Base-by-base conservation (phyloP, 768 basidiomycete species). In the Kwoniella mangroviensis region DNA sequence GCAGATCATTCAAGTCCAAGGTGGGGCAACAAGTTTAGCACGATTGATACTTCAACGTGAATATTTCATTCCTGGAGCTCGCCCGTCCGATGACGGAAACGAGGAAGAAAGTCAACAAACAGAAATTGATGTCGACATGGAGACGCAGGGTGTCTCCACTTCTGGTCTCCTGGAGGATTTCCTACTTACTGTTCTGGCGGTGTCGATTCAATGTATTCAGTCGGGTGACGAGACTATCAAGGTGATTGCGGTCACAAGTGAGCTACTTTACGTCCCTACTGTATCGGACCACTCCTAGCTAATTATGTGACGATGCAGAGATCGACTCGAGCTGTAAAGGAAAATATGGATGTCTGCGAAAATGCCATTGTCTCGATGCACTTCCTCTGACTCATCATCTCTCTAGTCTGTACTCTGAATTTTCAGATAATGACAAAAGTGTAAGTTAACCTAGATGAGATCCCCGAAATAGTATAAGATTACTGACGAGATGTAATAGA, bases 1-100 rank as follows among this genome's bases (percentile, higher is more conserved):
- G 15, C 10, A 2, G 3, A 17, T 68, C 9, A 11, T 43, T 1
- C 26, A 26, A 2, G 40, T 60, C 9, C 34, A n/a, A 17, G 70
- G 66, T 10, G 70, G 22, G 0, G 34, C 22, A 12, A 65, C 63
- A 13, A 24, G 17, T 12, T 45, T 70, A 24, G 55, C 55, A 21
- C 63, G 69, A 34, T 10, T 65, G 22, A 7, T 70, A 9, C 59
- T 70, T 2, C 60, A 70, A n/a, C 42, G 69, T 22, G 26, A 19
- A 4, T 34, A 45, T 12, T 57, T 69, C 63, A 21, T 64, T 17
- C 34, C 58, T n/a, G 19, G 45, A 15, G 19, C 34, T 13, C 15
- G 26, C 56, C 26, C 15, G 28, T 22, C 19, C 22, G 12, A 26
- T 13, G 12, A 49, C 1, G 63, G 24, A 0, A 40, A 61, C 3